Evolutionary conservation across 108 stramenopile genomes (phyloP).

Genomic region (Parmales sp.): DNA sequence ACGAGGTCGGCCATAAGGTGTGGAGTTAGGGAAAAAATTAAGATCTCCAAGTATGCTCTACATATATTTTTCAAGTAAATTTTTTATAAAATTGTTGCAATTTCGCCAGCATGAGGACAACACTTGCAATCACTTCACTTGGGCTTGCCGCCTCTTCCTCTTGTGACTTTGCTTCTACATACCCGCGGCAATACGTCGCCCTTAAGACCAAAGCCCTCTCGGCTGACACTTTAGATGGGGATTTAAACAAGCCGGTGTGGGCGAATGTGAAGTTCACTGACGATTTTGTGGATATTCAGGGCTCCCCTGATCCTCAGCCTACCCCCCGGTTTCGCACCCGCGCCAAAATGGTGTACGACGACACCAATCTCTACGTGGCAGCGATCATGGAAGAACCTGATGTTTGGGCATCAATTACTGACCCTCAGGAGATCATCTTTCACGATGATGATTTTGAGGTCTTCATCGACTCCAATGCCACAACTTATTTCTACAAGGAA

Average conservation of each 20-base stretch:
- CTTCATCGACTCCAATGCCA: neutral
- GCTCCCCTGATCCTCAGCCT: neutral
- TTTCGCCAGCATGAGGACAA: neutral
- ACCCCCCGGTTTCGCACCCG: neutral
- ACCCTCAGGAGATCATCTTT: neutral
- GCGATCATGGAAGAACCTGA: neutral
- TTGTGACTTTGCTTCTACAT: neutral
- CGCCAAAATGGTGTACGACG: neutral
- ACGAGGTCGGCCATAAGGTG: too few species aligned
- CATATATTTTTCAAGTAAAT: too few species aligned
- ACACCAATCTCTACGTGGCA: neutral
- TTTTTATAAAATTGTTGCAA: too few species aligned
- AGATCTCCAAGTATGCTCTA: too few species aligned
- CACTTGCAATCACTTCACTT: neutral
- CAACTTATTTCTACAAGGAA: neutral
- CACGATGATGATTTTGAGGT: constrained; percentile 2
- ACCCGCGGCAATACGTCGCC: neutral
- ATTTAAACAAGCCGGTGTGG: neutral
- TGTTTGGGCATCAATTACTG: neutral
- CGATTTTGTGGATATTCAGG: neutral
- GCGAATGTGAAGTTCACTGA: neutral
- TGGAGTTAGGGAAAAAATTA: too few species aligned
- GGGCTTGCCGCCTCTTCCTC: neutral
- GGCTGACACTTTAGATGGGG: neutral
- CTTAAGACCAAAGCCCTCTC: neutral